These are phyloP conservation scores for Chimonanthus praecox DNA, from an alignment of 164 flowering plant genomes.

Conservation along the genomic window DNA sequence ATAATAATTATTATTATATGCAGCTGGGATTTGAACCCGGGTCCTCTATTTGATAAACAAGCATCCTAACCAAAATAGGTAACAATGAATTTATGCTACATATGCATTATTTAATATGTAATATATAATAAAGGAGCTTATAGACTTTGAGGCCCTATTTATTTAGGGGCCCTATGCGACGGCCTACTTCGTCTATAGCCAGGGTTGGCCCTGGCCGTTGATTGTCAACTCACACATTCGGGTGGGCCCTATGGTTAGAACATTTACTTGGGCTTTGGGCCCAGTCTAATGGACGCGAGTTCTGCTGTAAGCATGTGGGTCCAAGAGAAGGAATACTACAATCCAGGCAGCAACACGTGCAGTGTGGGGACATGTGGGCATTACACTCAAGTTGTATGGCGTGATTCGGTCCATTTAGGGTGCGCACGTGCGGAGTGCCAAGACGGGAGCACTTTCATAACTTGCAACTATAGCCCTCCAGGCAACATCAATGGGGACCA, in stretches of 20 bases:
- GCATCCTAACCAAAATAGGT: too few relatives aligned
- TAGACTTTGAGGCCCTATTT: too few relatives aligned
- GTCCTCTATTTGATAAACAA: too few relatives aligned
- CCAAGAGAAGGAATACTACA: not conserved
- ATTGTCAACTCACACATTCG: conserved; percentile 28
- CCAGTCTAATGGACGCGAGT: not conserved
- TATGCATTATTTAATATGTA: too few relatives aligned
- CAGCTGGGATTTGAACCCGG: too few relatives aligned
- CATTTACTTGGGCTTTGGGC: not conserved
- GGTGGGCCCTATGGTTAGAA: conserved; percentile 28
- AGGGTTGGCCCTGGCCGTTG: too few relatives aligned
- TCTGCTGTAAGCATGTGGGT: conserved; percentile 5
- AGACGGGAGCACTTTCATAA: conserved; percentile 14
- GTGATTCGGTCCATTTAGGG: conserved; percentile 29
- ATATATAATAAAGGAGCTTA: too few relatives aligned
- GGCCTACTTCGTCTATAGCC: too few relatives aligned
- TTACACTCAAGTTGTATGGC: conserved; percentile 42
- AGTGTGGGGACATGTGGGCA: conserved; percentile 20
- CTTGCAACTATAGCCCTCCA: conserved; percentile 21
- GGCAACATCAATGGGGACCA: conserved; percentile 14
- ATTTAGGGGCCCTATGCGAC: too few relatives aligned
- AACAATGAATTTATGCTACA: too few relatives aligned
- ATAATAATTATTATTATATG: too few relatives aligned
- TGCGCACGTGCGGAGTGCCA: conserved; percentile 33
- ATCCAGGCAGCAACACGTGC: conserved; percentile 22